Base-by-base conservation (phyloP, 2,329 filamentous ascomycete genomes). In the Alternaria arborescens region DNA sequence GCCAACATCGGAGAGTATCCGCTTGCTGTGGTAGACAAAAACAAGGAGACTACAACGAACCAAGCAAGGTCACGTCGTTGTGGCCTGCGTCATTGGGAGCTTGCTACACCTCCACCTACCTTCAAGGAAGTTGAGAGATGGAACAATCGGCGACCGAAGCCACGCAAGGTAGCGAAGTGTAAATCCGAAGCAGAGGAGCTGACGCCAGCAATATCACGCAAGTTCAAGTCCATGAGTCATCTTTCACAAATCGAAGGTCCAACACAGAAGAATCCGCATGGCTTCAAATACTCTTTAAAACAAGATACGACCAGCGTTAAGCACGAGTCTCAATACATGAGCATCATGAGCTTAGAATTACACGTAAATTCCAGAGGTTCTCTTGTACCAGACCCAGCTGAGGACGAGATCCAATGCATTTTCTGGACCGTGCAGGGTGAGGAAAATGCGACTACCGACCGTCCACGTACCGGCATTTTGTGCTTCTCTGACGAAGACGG, bases 241-340 rank as follows among this genome's bases (percentile, higher is more conserved):
- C 77, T 93, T 6, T 97, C 93, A 1, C 94, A 98, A 73, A 94
- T 98, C 55, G 92, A 97, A 52, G 93, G 91, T 0, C 89, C 93
- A 0, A 97, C 94, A 0, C 94, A 94, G 53, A 91, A 86, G 74
- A 91, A 92, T 70, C 89, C 87, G 62, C 85, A 94, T 74, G 92
- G 91, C 0, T 94, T 94, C 82, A 95, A 94, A 74, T 97, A 91
- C 76, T 93, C 91, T 0, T 93, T 94, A 68, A 91, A 89, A 72
- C 85, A 86, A 62, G 87, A 88, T 67, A 89, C 89, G 1, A 91
- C 89, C 0, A 93, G 89, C 67, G 88, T 96, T 18, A 87, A 92
- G 71, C 91, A 94, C 67, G 92, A 96, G 76, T 89, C 88, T 3
- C 91, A 95, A 69, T 97, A 97, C 76, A 98, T 99, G 95, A 97